Base-by-base conservation (phyloP, 768 basidiomycete genomes). In the Thelephora ganbajun region DNA sequence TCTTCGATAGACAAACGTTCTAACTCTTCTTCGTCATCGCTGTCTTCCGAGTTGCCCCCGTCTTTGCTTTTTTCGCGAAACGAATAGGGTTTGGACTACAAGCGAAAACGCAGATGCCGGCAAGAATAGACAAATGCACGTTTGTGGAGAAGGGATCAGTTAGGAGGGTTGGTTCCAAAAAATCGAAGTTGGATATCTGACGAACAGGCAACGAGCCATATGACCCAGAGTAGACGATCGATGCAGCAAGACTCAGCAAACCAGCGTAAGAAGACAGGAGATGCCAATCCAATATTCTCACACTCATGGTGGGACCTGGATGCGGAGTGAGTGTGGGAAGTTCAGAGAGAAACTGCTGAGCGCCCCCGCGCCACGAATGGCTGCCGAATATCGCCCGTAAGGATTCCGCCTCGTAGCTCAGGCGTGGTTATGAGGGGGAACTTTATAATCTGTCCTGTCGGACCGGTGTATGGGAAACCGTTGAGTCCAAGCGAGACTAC, bases 191-290 rank as follows among this genome's bases (percentile, higher is more conserved):
- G 48, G 48, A 45, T 26, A 41, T 22, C 33, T 18, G 43, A 71
- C 76, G 51, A 54, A 84, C 83, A 54, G 79, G 73, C 49, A 89
- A 63, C 16, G 83, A 82, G 12, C 72, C 76, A 63, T 71, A 73
- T 5, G 86, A 73, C 33, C 86, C 87, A 22, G 72, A 70, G 55
- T 80, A 87, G 41, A 90, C 73, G 23, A 80, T 79, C n/a, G 61
- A 55, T 44, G 65, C 72, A 1, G 87, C 87, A 19, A 88, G 71
- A 33, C 63, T 60, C 45, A 88, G 61, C 5, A 89, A 66, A 6
- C 84, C 87, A 5, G 66, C 76, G 55, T 83, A 86, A 33, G 85
- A 80, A 0, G 74, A 73, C 23, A 85, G 52, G 42, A 82, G 57
- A 55, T 76, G 77, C 74, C 72, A 78, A 62, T 83, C 69, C 39